Base-by-base conservation (phyloP, 2,329 filamentous ascomycete genomes). In the Lithohypha guttulata region DNA sequence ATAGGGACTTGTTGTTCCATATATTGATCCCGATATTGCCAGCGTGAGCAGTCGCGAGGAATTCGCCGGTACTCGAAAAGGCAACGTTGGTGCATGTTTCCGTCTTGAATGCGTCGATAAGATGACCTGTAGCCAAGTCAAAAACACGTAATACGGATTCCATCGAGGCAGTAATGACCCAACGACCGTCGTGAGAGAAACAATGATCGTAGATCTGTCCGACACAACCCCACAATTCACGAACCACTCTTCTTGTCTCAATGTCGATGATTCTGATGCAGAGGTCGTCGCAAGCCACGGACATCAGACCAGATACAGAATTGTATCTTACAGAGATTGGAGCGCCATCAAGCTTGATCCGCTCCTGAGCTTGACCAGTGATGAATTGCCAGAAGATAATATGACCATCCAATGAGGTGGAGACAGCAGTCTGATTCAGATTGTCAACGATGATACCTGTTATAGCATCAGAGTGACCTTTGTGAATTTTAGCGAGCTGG, bases 361-460 rank as follows among this genome's bases (percentile, higher is more conserved):
- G 79, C 46, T 89, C 74, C 8, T 83, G 56, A 2, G 96, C 69
- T 30, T 76, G 73, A 6, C 89, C 91, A 0, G 82, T 84, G n/a
- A 77, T 61, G 47, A 98, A 93, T 49, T 93, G 84, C 93, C 93
- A 98, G 57, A 98, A 96, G 65, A 95, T 96, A 52, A 96, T 72
- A 59, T 81, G 93, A 21, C 91, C 91, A 59, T 98, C 91, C 10
- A 86, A 64, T 2, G 84, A 81, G 56, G 86, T 93, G 44, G 86
- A 93, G 29, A 95, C 77, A 34, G 96, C 70, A 13, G 73, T 76
- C 48, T 80, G 83, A 61, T 95, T 95, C 58, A 96, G 70, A n/a
- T 77, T 79, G 62, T 98, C 89, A 11, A 96, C 77, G 17, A 84
- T 71, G 27, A 98, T 66, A 1, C 91, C 93, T 1, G 89, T 94